Conservation (phyloP, 306 rosid species). For the Prunus campanulata region DNA sequence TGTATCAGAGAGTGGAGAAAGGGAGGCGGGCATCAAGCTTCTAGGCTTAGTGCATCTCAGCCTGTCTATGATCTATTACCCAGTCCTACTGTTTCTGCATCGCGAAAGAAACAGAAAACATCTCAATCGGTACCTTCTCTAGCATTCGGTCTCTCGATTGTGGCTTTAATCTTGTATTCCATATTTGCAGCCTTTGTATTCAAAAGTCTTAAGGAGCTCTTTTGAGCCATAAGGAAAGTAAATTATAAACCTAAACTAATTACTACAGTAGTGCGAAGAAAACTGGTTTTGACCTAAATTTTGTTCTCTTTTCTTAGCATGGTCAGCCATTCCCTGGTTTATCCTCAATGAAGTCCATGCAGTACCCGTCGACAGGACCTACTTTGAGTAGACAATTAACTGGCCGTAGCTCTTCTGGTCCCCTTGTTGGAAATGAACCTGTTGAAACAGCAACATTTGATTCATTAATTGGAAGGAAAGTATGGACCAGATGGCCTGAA, state of each 20-base stretch:
- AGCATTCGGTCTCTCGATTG: constrained; percentile 21
- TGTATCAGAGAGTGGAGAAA: constrained; percentile 87
- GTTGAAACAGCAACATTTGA: constrained; percentile 50
- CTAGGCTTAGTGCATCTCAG: constrained; percentile 64
- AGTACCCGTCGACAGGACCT: constrained; percentile 51
- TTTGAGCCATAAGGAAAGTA: background rate
- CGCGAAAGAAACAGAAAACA: constrained; percentile 90
- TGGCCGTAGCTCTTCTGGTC: constrained; percentile 56
- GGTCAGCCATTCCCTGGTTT: constrained; percentile 60
- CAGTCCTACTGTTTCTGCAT: constrained; percentile 70
- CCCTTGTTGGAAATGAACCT: constrained; percentile 45
- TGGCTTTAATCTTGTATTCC: constrained; percentile 19
- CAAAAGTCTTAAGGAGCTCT: constrained; percentile 24
- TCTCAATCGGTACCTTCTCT: constrained; percentile 55
- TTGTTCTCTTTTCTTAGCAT: constrained; percentile 28
- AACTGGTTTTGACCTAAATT: background rate
- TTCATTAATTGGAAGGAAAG: constrained; percentile 77
- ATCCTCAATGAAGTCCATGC: constrained; percentile 53
- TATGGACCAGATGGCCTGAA: constrained; percentile 96
- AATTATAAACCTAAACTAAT: background rate
- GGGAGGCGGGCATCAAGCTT: constrained; percentile 65
- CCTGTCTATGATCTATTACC: constrained; percentile 63
- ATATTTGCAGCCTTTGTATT: constrained; percentile 5
- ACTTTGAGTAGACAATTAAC: constrained; percentile 49
- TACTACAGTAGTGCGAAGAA: background rate